Conservation (phyloP, 257 asterid species). For the Solanum tacnaense region DNA sequence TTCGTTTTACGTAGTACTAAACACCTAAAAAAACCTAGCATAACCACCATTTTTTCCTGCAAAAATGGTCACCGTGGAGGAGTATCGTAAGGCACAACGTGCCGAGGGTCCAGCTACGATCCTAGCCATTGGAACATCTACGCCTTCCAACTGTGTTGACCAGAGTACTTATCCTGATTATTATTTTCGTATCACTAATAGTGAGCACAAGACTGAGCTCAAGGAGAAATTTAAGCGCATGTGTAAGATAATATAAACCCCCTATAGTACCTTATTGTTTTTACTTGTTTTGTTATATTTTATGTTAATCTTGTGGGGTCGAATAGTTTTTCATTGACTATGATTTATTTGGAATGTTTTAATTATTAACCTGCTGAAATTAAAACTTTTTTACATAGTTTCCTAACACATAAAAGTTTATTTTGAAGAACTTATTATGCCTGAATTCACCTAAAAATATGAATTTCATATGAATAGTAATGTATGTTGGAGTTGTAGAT, state of each 20-base stretch:
- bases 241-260: conserved; percentile 25
- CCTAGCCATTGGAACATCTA: conserved; percentile 64
- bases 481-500: not conserved
- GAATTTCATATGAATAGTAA: not conserved
- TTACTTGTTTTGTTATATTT: not conserved
- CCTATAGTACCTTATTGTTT: not conserved
- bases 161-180: conserved; percentile 60
- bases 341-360: not conserved
- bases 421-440: not conserved
- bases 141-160: conserved; percentile 57
- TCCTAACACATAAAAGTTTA: not conserved
- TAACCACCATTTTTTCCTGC: not conserved
- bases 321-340: too few relatives aligned
- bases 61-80: conserved; percentile 61
- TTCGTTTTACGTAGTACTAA: not conserved
- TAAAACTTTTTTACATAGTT: not conserved
- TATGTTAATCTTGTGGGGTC: not conserved
- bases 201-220: conserved; percentile 53
- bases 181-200: conserved; percentile 64
- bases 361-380: too few relatives aligned
- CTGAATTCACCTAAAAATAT: not conserved
- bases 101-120: conserved; percentile 78
- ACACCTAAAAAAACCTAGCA: not conserved
- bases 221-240: conserved; percentile 67
- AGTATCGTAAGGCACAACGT: conserved; percentile 47